Conservation (phyloP, 495 filamentous ascomycete species). For the Neurospora cerealis region DNA sequence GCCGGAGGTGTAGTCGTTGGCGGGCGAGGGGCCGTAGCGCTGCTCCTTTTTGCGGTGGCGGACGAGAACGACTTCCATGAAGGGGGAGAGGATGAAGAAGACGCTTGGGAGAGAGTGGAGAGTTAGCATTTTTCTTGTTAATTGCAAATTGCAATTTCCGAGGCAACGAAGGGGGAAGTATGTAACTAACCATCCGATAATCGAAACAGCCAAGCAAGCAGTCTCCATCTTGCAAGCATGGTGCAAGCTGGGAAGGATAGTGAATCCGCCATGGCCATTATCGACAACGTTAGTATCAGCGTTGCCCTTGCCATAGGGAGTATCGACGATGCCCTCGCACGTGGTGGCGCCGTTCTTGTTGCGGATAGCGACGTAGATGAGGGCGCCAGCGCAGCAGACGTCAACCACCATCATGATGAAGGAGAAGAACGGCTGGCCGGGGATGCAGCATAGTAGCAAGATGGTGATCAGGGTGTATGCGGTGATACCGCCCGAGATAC, state of each 20-base stretch:
- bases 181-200: constrained; percentile 62
- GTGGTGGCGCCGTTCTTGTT: constrained; percentile 52
- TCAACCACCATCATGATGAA: constrained; percentile 62
- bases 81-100: constrained; percentile 57
- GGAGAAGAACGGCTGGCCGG: constrained; percentile 54
- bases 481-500: constrained; percentile 63
- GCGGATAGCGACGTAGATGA: constrained; percentile 50
- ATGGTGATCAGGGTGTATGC: constrained; percentile 63
- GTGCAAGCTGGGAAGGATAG: constrained; percentile 36
- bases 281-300: constrained; percentile 29
- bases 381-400: constrained; percentile 44
- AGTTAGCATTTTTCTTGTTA: constrained; percentile 3
- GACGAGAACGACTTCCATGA: constrained; percentile 52
- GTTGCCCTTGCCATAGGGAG: constrained; percentile 54
- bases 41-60: constrained; percentile 69
- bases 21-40: constrained; percentile 65
- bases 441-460: constrained; percentile 67
- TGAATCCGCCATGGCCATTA: constrained; percentile 28
- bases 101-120: constrained; percentile 30
- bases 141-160: neutral
- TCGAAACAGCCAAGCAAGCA: constrained; percentile 64
- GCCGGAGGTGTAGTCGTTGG: constrained; percentile 50
- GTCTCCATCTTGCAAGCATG: constrained; percentile 62
- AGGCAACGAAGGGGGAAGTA: neutral
- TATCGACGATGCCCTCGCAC: constrained; percentile 54